These are phyloP conservation scores for Hemerocallis citrina DNA, from an alignment of 106 monocot genomes.

Conservation along the genomic window DNA sequence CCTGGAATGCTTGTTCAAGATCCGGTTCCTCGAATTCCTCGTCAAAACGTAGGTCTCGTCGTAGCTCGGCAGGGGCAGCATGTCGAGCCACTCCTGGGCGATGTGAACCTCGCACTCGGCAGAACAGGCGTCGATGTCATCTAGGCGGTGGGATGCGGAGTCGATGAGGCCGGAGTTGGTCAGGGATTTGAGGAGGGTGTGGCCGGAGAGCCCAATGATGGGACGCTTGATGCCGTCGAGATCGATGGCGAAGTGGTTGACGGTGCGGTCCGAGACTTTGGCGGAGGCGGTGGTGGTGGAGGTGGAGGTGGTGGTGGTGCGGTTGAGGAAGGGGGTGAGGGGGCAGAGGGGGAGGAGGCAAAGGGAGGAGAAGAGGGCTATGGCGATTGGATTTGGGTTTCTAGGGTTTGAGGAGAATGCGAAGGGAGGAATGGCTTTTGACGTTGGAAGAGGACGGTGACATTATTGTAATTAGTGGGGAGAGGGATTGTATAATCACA, in stretches of 20 bases:
- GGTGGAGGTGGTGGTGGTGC: conserved; percentile 6
- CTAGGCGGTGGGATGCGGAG: conserved; percentile 81
- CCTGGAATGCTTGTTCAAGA: conserved; percentile 73
- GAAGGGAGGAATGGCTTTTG: no score
- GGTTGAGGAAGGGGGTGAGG: conserved; percentile 1
- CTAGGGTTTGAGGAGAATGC: conserved; percentile 4
- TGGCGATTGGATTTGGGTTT: conserved; percentile 25
- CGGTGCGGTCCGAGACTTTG: conserved; percentile 90
- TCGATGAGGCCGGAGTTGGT: conserved; percentile 66
- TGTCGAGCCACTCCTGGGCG: conserved; percentile 88
- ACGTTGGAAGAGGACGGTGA: no score
- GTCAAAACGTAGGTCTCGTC: conserved; percentile 82
- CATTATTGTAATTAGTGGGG: no score
- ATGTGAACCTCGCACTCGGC: conserved; percentile 93
- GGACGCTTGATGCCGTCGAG: conserved; percentile 51
- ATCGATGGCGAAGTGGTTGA: conserved; percentile 72
- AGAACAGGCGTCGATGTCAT: conserved; percentile 93
- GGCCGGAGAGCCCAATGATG: conserved; percentile 71
- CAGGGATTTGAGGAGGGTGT: conserved; percentile 70
- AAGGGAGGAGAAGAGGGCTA: conserved; percentile 43
- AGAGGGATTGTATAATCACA: no score
- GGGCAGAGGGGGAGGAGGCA: conserved; percentile 40
- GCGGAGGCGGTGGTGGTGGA: conserved; percentile 18
- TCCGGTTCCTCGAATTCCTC: conserved; percentile 56
- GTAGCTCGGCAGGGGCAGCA: conserved; percentile 57